A percentile compares a stretch with the other conserved stretches of the same genome.
phyloP scores from a whole-genome alignment of 805 yeast species.

The Scheffersomyces ergatensis region DNA sequence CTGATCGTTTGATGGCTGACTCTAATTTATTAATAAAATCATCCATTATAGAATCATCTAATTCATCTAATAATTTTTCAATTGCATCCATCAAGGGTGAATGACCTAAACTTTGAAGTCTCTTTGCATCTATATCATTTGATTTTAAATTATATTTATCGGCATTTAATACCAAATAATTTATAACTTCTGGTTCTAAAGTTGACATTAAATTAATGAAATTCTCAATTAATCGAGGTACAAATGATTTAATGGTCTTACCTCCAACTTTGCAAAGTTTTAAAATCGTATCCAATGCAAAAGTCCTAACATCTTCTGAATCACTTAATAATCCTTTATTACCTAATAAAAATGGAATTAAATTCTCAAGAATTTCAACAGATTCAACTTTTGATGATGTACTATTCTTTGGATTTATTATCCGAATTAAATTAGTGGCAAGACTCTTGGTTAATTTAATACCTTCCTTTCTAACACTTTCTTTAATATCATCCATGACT shows the following conservation, averaged over 20 bases:
- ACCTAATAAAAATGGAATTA: conserved; percentile 81
- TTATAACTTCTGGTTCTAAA: conserved; percentile 86
- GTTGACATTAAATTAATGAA: conserved; percentile 75
- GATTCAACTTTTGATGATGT: conserved; percentile 40
- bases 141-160: conserved; percentile 76
- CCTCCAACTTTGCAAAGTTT: conserved; percentile 68
- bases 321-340: conserved; percentile 76
- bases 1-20: conserved; percentile 60
- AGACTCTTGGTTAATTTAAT: conserved; percentile 62
- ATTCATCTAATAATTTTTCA: conserved; percentile 61
- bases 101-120: conserved; percentile 67
- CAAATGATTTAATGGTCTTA: conserved; percentile 57
- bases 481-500: conserved; percentile 90
- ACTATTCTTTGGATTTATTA: conserved; percentile 47
- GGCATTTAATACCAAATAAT: conserved; percentile 84
- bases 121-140: conserved; percentile 71
- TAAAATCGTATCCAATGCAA: conserved; percentile 73
- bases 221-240: conserved; percentile 66
- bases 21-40: conserved; percentile 50
- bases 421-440: conserved; percentile 58
- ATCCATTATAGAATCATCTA: conserved; percentile 49
- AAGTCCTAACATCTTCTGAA: conserved; percentile 77
- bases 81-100: conserved; percentile 91
- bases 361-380: conserved; percentile 45
- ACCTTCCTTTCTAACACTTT: conserved; percentile 85